Evolutionary conservation across 352 stramenopile genomes (phyloP), one percentile per base, ranked within the genome.

Genomic region (Phytophthora sansomeana): DNA sequence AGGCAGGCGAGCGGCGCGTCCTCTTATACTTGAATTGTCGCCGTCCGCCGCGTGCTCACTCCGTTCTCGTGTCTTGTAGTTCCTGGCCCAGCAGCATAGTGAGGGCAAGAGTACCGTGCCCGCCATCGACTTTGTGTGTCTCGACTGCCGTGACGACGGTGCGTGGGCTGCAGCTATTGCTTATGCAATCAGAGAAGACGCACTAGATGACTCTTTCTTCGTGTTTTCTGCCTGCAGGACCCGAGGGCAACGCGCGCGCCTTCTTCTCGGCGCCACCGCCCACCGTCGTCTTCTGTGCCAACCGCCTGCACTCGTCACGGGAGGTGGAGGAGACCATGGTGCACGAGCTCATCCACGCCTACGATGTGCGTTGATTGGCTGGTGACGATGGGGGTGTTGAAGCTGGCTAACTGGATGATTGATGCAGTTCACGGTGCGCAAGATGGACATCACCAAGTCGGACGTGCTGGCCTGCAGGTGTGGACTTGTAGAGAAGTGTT

Each of bases 381-480:
- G 11, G 8, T 8, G 0, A 24, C 21, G 21, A 24, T 24, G 21
- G 21, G 21, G 21, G 17, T 32, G 35, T 44, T 57, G 60, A 71
- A 49, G 58, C 39, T 65, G 58, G 16, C n/a, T 28, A 13, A 38
- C 13, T 29, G 43, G 10, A 52, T 8, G 21, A 41, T 43, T 24
- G 11, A 21, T 3, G 21, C 48, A 95, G 87, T 95, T 92, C 54
- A 89, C 82, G 0, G 87, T 95, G 55, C 83, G 87, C 24, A 83
- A 90, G 59, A 95, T 95, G 87, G 87, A 95, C 62, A 92, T 95
- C 58, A 92, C 87, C 53, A 87, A 92, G 67, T 73, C 85, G 6
- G 80, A 90, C 32, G 52, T 93, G 14, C 69, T 95, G 29, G 87
- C 87, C 6, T 95, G 87, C 85, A 94, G 85, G 85, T 91, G 44